phyloP scores from a whole-genome alignment of 2,329 filamentous ascomycete species.

The Orbilia oligospora region DNA sequence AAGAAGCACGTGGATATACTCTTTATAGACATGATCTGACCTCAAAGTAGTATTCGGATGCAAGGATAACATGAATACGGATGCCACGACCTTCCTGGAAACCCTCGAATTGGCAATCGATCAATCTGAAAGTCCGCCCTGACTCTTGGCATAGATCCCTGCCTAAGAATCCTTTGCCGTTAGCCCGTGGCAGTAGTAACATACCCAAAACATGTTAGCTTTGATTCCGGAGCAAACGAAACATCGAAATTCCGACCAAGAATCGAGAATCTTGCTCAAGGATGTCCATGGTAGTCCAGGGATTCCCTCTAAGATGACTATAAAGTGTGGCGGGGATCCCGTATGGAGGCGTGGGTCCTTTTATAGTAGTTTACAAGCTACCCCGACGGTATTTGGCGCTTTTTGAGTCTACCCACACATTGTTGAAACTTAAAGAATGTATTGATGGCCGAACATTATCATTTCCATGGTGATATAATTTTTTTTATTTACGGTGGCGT shows the following conservation, averaged over 20 bases:
- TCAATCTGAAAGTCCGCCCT: neutral
- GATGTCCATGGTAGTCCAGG: neutral
- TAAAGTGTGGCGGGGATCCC: neutral
- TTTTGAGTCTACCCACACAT: neutral
- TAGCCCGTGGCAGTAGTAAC: neutral
- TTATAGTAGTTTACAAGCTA: neutral
- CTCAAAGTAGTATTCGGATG: neutral
- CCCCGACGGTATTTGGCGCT: neutral
- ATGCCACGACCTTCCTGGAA: neutral
- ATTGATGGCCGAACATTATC: neutral
- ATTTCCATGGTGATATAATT: no score
- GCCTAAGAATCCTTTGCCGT: neutral
- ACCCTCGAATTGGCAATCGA: neutral
- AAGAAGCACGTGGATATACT: neutral
- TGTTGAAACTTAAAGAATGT: neutral
- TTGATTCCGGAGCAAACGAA: no score
- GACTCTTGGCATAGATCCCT: slow-evolving; percentile 7
- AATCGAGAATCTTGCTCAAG: neutral
- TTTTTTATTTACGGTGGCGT: no score
- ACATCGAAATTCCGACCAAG: neutral
- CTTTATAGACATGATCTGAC: neutral
- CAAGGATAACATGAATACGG: neutral
- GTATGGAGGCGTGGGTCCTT: neutral
- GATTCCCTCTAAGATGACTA: neutral
- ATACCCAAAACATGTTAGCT: slow-evolving; percentile 16